Evolutionary conservation across 805 yeast species (phyloP).

Genomic region (Dipodascus albidus): DNA sequence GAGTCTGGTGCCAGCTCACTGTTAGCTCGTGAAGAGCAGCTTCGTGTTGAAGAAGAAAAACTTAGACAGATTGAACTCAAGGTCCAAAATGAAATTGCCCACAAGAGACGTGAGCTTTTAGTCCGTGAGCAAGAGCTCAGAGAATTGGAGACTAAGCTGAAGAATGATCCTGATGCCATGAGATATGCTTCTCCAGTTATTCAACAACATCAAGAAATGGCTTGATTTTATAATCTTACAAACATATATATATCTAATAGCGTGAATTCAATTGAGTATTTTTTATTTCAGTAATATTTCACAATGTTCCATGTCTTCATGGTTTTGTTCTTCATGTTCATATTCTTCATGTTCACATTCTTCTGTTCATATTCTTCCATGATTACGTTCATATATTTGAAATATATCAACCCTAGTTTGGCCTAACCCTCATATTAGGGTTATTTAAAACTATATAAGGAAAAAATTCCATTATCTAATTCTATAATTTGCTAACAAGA

Average conservation of each 20-base stretch:
- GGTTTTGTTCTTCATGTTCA: no score
- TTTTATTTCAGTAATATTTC: no score
- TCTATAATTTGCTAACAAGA: neutral
- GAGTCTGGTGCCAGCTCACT: constrained; percentile 30
- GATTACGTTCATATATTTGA: no score
- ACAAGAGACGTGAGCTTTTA: constrained; percentile 70
- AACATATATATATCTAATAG: neutral
- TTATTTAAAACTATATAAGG: neutral
- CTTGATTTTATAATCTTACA: neutral
- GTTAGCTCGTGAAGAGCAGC: constrained; percentile 74
- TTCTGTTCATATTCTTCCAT: no score
- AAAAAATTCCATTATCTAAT: no score
- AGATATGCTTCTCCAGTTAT: neutral
- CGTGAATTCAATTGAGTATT: no score
- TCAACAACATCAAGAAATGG: neutral
- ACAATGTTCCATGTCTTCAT: no score
- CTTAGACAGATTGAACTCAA: constrained; percentile 76
- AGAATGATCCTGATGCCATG: constrained; percentile 2
- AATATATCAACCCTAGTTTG: neutral
- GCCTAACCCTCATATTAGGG: neutral
- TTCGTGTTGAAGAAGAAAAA: constrained; percentile 80
- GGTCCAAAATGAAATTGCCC: constrained; percentile 75
- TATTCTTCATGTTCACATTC: no score
- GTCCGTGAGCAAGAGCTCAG: constrained; percentile 77
- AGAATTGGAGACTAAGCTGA: constrained; percentile 42